phyloP scores from a whole-genome alignment of 2,329 filamentous ascomycete species.

The Aureobasidium sp. region DNA sequence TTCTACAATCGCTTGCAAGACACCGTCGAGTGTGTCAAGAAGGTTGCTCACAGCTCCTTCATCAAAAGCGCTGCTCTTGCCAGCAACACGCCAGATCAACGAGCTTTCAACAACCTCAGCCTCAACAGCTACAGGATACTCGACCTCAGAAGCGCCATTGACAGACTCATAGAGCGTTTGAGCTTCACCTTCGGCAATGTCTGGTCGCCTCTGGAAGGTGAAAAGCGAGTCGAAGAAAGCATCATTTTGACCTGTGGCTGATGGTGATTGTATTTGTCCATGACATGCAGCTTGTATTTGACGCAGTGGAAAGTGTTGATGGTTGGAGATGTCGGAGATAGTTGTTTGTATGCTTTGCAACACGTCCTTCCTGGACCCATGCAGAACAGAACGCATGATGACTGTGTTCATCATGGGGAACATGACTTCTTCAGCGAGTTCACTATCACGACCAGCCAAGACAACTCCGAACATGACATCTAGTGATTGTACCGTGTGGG shows the following conservation, averaged over 20 bases:
- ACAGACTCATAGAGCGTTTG: slow-evolving; percentile 52
- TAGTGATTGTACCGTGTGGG: slow-evolving; percentile 51
- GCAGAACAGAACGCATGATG: slow-evolving; percentile 60
- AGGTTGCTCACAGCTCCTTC: slow-evolving; percentile 40
- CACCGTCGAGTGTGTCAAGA: slow-evolving; percentile 49
- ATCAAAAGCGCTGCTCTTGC: slow-evolving; percentile 49
- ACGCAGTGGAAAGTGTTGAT: slow-evolving; percentile 70
- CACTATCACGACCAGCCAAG: slow-evolving; percentile 72
- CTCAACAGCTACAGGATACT: slow-evolving; percentile 76
- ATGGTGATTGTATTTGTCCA: slow-evolving; percentile 31
- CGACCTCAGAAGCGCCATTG: slow-evolving; percentile 56
- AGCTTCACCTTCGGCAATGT: slow-evolving; percentile 20
- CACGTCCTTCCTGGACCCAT: slow-evolving; percentile 57
- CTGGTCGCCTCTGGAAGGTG: slow-evolving; percentile 51
- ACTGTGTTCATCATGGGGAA: slow-evolving; percentile 95
- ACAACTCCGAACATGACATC: slow-evolving; percentile 79
- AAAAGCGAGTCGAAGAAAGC: slow-evolving; percentile 55
- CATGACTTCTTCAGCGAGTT: slow-evolving; percentile 56
- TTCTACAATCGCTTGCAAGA: slow-evolving; percentile 49
- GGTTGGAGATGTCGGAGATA: slow-evolving; percentile 55
- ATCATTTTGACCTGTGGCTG: not conserved
- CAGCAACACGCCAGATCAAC: slow-evolving; percentile 64
- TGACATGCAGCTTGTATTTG: slow-evolving; percentile 50
- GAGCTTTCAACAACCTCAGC: slow-evolving; percentile 53
- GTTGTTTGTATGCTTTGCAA: slow-evolving; percentile 65